Conservation (phyloP, 2,329 filamentous ascomycete species). For the Diaporthe citriasiana region DNA sequence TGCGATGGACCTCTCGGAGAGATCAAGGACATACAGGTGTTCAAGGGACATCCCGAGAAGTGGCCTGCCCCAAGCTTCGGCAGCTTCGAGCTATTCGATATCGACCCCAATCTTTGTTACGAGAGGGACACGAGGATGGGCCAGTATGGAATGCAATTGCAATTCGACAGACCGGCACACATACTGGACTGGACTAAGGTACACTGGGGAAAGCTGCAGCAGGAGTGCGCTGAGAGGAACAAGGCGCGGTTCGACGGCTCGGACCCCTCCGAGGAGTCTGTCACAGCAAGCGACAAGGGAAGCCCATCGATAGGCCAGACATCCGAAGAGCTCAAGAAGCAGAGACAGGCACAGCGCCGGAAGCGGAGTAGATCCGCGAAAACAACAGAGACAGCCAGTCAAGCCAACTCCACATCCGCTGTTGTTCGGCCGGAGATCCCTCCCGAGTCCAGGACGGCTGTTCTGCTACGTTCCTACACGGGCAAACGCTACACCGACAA, state of each 20-base stretch:
- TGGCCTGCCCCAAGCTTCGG: conserved; percentile 76
- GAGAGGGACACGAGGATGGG: conserved; percentile 79
- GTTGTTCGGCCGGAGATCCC: conserved; percentile 37
- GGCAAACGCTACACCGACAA: conserved; percentile 83
- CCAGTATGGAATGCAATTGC: conserved; percentile 70
- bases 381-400: conserved; percentile 4
- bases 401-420: conserved; percentile 17
- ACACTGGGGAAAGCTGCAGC: conserved; percentile 79
- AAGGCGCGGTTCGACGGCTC: conserved; percentile 70
- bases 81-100: conserved; percentile 70
- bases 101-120: conserved; percentile 76
- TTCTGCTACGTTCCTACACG: conserved; percentile 82
- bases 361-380: conserved; percentile 8
- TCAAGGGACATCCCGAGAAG: conserved; percentile 70
- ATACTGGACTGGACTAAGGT: conserved; percentile 73
- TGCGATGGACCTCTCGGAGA: conserved; percentile 76
- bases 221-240: conserved; percentile 76
- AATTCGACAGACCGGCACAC: conserved; percentile 60
- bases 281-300: conserved; percentile 42
- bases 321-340: conserved; percentile 40
- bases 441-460: conserved; percentile 72
- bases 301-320: conserved; percentile 40
- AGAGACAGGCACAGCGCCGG: conserved; percentile 38
- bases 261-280: not conserved
- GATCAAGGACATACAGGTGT: conserved; percentile 74